Conservation (phyloP, 352 stramenopile genomes). For the Globisporangium canariense region DNA sequence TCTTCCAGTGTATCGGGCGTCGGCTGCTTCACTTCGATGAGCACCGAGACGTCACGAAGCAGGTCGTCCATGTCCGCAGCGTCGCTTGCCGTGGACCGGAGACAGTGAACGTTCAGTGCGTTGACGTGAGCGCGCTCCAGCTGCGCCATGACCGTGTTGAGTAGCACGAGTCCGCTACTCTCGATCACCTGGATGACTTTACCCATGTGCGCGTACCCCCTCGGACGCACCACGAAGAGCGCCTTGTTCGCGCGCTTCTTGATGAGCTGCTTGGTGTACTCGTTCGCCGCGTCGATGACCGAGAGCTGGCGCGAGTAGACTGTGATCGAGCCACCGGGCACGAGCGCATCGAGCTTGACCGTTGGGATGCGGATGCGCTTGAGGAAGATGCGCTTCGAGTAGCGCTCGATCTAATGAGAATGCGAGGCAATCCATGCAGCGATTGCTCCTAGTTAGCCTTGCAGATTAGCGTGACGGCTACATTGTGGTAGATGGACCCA, state of each 20-base stretch:
- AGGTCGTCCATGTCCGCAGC: conserved; percentile 13
- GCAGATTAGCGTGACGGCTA: neutral
- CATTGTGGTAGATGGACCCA: neutral
- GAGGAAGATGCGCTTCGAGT: conserved; percentile 64
- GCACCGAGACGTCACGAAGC: conserved; percentile 44
- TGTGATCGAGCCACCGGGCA: conserved; percentile 62
- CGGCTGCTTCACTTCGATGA: conserved; percentile 41
- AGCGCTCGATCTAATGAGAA: conserved; percentile 44
- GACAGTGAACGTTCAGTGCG: conserved; percentile 9
- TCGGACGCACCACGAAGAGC: conserved; percentile 48
- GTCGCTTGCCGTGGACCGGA: neutral
- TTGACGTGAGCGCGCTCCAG: conserved; percentile 35
- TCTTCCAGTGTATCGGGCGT: conserved; percentile 27
- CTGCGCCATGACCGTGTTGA: conserved; percentile 47
- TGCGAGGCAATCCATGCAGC: neutral
- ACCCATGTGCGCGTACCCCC: conserved; percentile 48
- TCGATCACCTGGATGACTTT: conserved; percentile 45
- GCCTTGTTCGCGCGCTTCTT: conserved; percentile 31
- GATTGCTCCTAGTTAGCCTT: neutral
- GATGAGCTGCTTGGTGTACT: conserved; percentile 46
- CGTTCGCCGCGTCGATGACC: conserved; percentile 65
- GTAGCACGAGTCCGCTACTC: conserved; percentile 28
- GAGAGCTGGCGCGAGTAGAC: conserved; percentile 77
- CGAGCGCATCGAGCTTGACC: conserved; percentile 61
- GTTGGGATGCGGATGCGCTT: conserved; percentile 76